Evolutionary conservation across 1,139 yeast species (phyloP).

Genomic region (Hyphopichia fennica): DNA sequence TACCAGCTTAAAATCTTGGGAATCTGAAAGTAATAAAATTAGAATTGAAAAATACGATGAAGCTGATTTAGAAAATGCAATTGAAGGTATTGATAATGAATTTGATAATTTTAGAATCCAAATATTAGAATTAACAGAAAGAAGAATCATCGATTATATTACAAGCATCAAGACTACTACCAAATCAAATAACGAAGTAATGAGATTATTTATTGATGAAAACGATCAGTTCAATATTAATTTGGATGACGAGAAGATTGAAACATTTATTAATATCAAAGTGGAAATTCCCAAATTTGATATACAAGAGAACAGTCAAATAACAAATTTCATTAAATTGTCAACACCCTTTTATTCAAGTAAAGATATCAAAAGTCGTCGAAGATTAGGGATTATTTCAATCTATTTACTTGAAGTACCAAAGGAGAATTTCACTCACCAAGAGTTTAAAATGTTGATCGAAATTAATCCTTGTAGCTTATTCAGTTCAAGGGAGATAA

Average conservation of each 20-base stretch:
- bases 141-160: constrained; percentile 22
- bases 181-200: constrained; percentile 2
- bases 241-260: constrained; percentile 24
- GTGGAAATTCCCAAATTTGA: constrained; percentile 6
- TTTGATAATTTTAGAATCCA: constrained; percentile 36
- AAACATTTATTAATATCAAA: constrained; percentile 27
- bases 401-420: constrained; percentile 29
- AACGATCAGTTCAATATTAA: constrained; percentile 29
- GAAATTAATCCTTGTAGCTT: constrained; percentile 25
- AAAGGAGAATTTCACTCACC: constrained; percentile 8
- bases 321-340: constrained; percentile 29
- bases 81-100: constrained; percentile 39
- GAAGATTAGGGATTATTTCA: constrained; percentile 34
- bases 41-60: constrained; percentile 35
- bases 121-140: constrained; percentile 25
- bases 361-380: constrained; percentile 15
- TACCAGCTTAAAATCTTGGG: constrained; percentile 6
- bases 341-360: constrained; percentile 31
- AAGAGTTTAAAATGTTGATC: constrained; percentile 23
- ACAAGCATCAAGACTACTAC: constrained; percentile 4
- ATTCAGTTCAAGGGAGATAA: neutral
- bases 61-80: constrained; percentile 26
- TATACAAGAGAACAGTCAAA: constrained; percentile 5
- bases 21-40: constrained; percentile 14
- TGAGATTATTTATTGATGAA: constrained; percentile 22